phyloP scores from a whole-genome alignment of 2,329 filamentous ascomycete species.

The Trichophyton schoenleinii region DNA sequence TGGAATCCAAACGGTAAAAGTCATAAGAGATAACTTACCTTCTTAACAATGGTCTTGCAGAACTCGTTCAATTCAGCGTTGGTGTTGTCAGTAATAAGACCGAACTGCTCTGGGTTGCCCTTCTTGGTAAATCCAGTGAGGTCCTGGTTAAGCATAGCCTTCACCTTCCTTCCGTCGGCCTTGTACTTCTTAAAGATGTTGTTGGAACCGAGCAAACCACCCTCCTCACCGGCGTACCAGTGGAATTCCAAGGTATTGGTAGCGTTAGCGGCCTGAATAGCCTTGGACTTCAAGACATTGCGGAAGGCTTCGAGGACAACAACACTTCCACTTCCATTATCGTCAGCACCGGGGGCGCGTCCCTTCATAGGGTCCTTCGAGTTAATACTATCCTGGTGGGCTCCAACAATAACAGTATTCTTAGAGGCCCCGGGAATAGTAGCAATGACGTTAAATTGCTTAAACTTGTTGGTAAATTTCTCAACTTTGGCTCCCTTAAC shows the following conservation, averaged over 20 bases:
- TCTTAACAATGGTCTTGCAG: constrained; percentile 76
- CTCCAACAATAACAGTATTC: constrained; percentile 76
- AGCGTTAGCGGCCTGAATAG: constrained; percentile 49
- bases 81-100: constrained; percentile 87
- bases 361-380: constrained; percentile 59
- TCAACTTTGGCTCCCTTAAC: constrained; percentile 58
- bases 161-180: constrained; percentile 59
- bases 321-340: constrained; percentile 84
- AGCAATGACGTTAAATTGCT: constrained; percentile 82
- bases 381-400: constrained; percentile 93
- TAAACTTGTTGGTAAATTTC: constrained; percentile 73
- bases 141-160: constrained; percentile 96
- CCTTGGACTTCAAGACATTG: constrained; percentile 60
- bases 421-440: constrained; percentile 77
- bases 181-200: constrained; percentile 78
- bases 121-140: constrained; percentile 91
- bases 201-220: constrained; percentile 73
- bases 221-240: constrained; percentile 35
- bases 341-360: constrained; percentile 83
- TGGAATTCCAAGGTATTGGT: constrained; percentile 80
- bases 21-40: constrained; percentile 30
- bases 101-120: constrained; percentile 71
- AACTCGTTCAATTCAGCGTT: constrained; percentile 71
- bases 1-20: no score
- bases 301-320: constrained; percentile 89